A percentile compares a stretch with the other conserved stretches of the same genome.
These are phyloP conservation scores for Tetrastigma voinierianum DNA, from an alignment of 164 flowering plant genomes.

Conservation along the genomic window DNA sequence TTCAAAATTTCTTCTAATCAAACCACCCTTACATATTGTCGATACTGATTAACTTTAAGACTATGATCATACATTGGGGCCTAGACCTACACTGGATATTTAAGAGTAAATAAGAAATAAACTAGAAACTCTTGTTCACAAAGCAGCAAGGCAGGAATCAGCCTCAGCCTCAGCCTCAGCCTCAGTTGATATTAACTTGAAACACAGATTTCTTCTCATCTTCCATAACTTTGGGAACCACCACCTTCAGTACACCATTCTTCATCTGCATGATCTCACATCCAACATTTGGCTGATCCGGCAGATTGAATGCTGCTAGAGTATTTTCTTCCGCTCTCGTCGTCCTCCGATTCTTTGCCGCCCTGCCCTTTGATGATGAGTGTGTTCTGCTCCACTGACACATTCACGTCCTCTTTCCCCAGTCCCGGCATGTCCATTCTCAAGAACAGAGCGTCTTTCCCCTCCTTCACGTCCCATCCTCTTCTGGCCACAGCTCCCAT, in stretches of 20 bases:
- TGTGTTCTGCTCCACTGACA: constrained; percentile 62
- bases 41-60: too few relatives aligned
- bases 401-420: constrained; percentile 59
- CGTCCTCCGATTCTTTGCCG: constrained; percentile 36
- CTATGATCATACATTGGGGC: too few relatives aligned
- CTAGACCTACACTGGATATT: too few relatives aligned
- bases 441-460: constrained; percentile 43
- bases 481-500: constrained; percentile 37
- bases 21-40: too few relatives aligned
- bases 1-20: too few relatives aligned
- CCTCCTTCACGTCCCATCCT: constrained; percentile 69
- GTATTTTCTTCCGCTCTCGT: constrained; percentile 40
- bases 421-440: constrained; percentile 81
- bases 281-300: constrained; percentile 39
- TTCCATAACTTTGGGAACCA: constrained; percentile 64
- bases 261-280: constrained; percentile 76
- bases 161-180: too few relatives aligned
- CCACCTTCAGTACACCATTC: constrained; percentile 70
- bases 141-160: too few relatives aligned
- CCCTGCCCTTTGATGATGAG: constrained; percentile 61
- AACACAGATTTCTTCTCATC: constrained; percentile 59
- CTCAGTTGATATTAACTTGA: constrained; percentile 53
- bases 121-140: too few relatives aligned
- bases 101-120: too few relatives aligned
- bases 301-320: constrained; percentile 58